Evolutionary conservation across 108 stramenopile genomes (phyloP).

Genomic region (Asterionellopsis glacialis): DNA sequence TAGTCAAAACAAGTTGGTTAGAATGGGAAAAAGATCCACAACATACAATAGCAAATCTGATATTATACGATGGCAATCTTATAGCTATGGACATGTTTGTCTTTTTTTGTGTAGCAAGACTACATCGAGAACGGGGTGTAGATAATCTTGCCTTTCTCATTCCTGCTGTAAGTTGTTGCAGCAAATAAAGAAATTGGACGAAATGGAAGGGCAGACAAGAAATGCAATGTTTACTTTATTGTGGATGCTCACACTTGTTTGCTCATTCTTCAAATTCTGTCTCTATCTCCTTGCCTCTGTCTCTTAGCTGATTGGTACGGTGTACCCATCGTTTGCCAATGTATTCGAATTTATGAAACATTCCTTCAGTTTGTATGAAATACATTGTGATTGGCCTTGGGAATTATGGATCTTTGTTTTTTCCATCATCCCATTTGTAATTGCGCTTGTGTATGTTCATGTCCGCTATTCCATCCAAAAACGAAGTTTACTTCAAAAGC

Average conservation of each 20-base stretch:
- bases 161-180: background rate
- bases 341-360: slow-evolving; percentile 49
- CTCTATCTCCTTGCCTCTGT: slow-evolving; percentile 33
- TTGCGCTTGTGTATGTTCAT: slow-evolving; percentile 22
- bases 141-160: background rate
- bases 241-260: too few species aligned
- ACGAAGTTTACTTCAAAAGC: slow-evolving; percentile 26
- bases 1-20: too few species aligned
- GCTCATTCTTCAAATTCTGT: slow-evolving; percentile 8
- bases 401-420: slow-evolving; percentile 50
- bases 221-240: too few species aligned
- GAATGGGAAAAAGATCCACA: slow-evolving; percentile 15
- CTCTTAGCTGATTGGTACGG: slow-evolving; percentile 23
- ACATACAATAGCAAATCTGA: slow-evolving; percentile 37
- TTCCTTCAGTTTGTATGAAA: slow-evolving; percentile 57
- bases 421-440: slow-evolving; percentile 27
- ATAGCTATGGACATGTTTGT: background rate
- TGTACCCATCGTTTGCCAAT: slow-evolving; percentile 44
- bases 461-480: slow-evolving; percentile 28
- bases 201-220: too few species aligned
- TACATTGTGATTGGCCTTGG: slow-evolving; percentile 65
- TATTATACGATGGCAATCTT: slow-evolving; percentile 3
- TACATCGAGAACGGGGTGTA: background rate
- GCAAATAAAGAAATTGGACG: too few species aligned
- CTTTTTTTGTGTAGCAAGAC: background rate